Evolutionary conservation across 1,284 basidiomycete species (phyloP).

Genomic region (Marasmius tenuissimus): DNA sequence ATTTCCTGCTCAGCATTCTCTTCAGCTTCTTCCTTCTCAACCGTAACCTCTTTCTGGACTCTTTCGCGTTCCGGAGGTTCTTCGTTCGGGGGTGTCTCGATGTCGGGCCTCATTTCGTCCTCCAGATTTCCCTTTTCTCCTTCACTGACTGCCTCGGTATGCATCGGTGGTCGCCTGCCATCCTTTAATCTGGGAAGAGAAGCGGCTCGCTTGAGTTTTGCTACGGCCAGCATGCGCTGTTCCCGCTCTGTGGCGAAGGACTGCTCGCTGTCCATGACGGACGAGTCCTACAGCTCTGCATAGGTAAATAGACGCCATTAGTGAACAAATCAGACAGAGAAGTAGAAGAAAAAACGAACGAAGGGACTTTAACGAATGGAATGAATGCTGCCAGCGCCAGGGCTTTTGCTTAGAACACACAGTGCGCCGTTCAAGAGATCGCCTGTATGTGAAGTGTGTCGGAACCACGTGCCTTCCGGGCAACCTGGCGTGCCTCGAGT

Average conservation of each 20-base stretch:
- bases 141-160: conserved; percentile 74
- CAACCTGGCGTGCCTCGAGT: too few relatives aligned
- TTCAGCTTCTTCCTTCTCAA: conserved; percentile 19
- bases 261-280: conserved; percentile 41
- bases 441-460: neutral
- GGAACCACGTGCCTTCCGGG: neutral
- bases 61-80: neutral
- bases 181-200: conserved; percentile 87
- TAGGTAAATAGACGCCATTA: neutral
- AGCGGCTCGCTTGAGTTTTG: conserved; percentile 86
- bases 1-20: conserved; percentile 20
- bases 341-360: neutral
- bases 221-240: conserved; percentile 81
- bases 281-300: neutral
- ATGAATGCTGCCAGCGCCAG: conserved; percentile 2
- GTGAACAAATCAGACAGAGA: neutral
- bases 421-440: neutral
- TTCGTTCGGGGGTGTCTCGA: conserved; percentile 24
- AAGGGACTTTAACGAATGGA: neutral
- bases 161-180: conserved; percentile 81
- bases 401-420: neutral
- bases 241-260: conserved; percentile 54
- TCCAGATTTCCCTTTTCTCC: conserved; percentile 59
- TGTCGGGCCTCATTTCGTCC: conserved; percentile 48
- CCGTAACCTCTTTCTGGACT: neutral